Evolutionary conservation across 768 basidiomycete species (phyloP), one percentile per base, ranked within the genome.

Genomic region (Tephrocybe sp.): DNA sequence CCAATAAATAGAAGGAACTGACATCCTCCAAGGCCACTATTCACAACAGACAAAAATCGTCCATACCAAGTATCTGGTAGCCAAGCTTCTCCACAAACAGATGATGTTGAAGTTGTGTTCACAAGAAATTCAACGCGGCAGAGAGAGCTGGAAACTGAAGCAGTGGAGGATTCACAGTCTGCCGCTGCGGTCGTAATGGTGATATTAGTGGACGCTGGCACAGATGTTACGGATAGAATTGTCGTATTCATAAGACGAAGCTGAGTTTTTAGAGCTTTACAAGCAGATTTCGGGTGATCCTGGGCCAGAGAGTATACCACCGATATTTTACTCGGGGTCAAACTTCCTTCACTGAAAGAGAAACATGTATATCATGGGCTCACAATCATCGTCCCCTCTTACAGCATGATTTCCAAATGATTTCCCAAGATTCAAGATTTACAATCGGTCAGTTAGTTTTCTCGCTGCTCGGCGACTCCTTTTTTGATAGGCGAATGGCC

Each of bases 1-100:
- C n/a, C 1, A 18, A 30, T n/a, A 24, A 23, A 12, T 24, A 18
- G 38, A 24, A 17, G 45, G 15, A 6, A 39, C 45, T 3, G n/a
- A 49, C 42, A 49, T 21, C 53, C 53, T 2, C 18, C 41, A 2
- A 49, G 18, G 20, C 53, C 53, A 8, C 53, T 47, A 15, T 54
- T 54, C 3, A 47, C 53, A 4, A 54, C n/a, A 10, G 45, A 47
- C 4, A 54, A 33, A 15, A 54, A 49, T 11, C 53, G 41, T n/a
- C 53, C 53, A 25, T 48, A 49, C 53, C 53, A 54, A 9, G 24
- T 30, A 26, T 54, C 53, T 1, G 53, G 53, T 18, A 54, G 53
- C 53, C 53, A 54, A 17, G 42, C 47, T 33, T 54, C 53, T 28
- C 47, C 48, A 20, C 49, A 37, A 5, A 54, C 47, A n/a, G 30